phyloP scores from a whole-genome alignment of 805 yeast genomes.

The Saccharomycopsis selenospora region DNA sequence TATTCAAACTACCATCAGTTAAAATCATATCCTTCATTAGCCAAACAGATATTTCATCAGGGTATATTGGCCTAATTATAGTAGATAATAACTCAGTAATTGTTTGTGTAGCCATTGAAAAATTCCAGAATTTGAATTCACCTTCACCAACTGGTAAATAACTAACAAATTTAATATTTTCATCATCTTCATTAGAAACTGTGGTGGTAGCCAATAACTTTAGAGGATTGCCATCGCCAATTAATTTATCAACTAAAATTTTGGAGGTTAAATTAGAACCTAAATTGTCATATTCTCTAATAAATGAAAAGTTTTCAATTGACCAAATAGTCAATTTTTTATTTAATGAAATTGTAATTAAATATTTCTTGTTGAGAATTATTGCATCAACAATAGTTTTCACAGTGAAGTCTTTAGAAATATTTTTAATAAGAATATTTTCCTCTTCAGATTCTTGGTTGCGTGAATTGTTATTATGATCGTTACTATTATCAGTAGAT shows the following conservation, averaged over 20 bases:
- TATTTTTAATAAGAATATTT: conserved; percentile 1
- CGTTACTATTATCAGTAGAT: background rate
- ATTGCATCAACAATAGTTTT: conserved; percentile 30
- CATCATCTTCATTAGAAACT: conserved; percentile 3
- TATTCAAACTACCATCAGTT: conserved; percentile 5
- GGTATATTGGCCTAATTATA: conserved; percentile 24
- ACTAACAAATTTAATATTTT: conserved; percentile 26
- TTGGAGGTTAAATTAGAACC: conserved; percentile 17
- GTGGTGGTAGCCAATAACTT: conserved; percentile 25
- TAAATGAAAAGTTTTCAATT: conserved; percentile 29
- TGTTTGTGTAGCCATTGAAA: conserved; percentile 22
- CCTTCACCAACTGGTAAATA: conserved; percentile 41
- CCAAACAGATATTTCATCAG: conserved; percentile 38
- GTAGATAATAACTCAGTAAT: conserved; percentile 17
- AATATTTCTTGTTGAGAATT: conserved; percentile 24
- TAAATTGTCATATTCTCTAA: conserved; percentile 22
- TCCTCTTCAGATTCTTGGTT: no score
- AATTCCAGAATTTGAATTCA: conserved; percentile 34
- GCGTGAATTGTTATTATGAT: no score
- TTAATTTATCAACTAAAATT: conserved; percentile 22
- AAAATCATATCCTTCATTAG: conserved; percentile 40
- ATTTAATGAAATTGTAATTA: conserved; percentile 48
- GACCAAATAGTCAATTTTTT: conserved; percentile 57
- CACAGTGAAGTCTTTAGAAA: conserved; percentile 27
- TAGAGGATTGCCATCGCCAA: conserved; percentile 29